A percentile compares a stretch with the other conserved stretches of the same genome.
Evolutionary conservation across 2,329 filamentous ascomycete genomes (phyloP).

Genomic region (Mycosphaerella sp.): DNA sequence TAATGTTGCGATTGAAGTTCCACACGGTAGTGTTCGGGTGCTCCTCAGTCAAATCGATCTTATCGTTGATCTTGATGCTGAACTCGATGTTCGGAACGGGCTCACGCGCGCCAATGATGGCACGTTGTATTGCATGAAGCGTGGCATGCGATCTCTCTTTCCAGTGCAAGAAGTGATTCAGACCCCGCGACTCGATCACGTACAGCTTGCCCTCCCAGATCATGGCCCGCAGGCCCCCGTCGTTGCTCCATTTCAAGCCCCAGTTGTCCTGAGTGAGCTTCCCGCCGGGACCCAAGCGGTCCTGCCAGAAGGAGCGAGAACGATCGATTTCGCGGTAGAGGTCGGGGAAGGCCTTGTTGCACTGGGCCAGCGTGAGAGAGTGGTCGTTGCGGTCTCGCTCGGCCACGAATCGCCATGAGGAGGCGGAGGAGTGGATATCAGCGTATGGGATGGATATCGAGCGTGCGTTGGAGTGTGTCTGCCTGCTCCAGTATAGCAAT

Average conservation of each 20-base stretch:
- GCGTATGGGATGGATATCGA: not conserved
- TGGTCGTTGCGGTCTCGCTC: constrained; percentile 30
- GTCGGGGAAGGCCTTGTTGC: constrained; percentile 30
- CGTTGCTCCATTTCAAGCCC: constrained; percentile 29
- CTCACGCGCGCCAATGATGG: constrained; percentile 39
- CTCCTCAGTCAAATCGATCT: constrained; percentile 32
- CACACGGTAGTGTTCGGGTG: constrained; percentile 36
- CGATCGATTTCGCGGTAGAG: constrained; percentile 33
- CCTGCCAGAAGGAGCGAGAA: constrained; percentile 26
- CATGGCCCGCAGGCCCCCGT: constrained; percentile 34
- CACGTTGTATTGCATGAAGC: constrained; percentile 45
- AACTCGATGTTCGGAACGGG: constrained; percentile 47
- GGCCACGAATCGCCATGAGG: constrained; percentile 15
- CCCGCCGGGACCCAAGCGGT: constrained; percentile 14
- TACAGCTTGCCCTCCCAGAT: constrained; percentile 36
- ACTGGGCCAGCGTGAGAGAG: constrained; percentile 30
- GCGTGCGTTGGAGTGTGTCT: not conserved
- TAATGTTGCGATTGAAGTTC: constrained; percentile 34
- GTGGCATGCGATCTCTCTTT: constrained; percentile 36
- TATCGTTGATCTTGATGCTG: constrained; percentile 45
- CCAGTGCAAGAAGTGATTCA: constrained; percentile 29
- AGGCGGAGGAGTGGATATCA: not conserved
- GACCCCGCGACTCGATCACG: constrained; percentile 32
- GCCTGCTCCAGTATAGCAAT: constrained; percentile 1
- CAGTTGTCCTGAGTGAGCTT: constrained; percentile 29